phyloP scores from a whole-genome alignment of 2,329 filamentous ascomycete genomes.

The Pseudopithomyces maydicus region DNA sequence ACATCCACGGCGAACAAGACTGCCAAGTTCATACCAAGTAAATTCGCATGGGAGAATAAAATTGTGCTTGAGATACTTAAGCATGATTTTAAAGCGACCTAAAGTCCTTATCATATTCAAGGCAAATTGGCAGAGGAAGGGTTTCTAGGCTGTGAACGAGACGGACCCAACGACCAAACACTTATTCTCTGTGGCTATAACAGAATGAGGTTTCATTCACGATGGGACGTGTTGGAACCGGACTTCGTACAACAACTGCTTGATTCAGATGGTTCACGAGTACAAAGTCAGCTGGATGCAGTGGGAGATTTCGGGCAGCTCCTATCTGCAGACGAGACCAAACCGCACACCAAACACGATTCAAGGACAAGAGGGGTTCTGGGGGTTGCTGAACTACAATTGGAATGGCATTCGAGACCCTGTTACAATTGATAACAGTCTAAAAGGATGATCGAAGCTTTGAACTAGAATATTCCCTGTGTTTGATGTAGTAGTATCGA shows the following conservation, averaged over 20 bases:
- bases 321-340: slow-evolving; percentile 47
- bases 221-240: slow-evolving; percentile 41
- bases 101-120: slow-evolving; percentile 39
- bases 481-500: not conserved
- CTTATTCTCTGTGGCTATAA: slow-evolving; percentile 38
- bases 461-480: not conserved
- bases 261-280: slow-evolving; percentile 39
- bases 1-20: slow-evolving; percentile 32
- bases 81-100: slow-evolving; percentile 39
- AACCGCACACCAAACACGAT: slow-evolving; percentile 30
- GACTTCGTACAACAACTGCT: slow-evolving; percentile 37
- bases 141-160: slow-evolving; percentile 37
- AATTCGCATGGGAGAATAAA: slow-evolving; percentile 35
- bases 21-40: slow-evolving; percentile 29
- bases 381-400: slow-evolving; percentile 37
- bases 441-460: slow-evolving; percentile 38
- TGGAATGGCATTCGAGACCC: slow-evolving; percentile 33
- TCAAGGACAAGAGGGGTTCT: slow-evolving; percentile 35
- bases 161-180: slow-evolving; percentile 35
- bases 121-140: slow-evolving; percentile 40
- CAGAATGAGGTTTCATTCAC: slow-evolving; percentile 40
- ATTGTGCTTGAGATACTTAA: slow-evolving; percentile 43
- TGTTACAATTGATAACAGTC: slow-evolving; percentile 37
- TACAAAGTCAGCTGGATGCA: slow-evolving; percentile 38
- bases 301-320: slow-evolving; percentile 39